Base-by-base conservation (phyloP, 495 filamentous ascomycete genomes). In the Jackrogersella multiformis region DNA sequence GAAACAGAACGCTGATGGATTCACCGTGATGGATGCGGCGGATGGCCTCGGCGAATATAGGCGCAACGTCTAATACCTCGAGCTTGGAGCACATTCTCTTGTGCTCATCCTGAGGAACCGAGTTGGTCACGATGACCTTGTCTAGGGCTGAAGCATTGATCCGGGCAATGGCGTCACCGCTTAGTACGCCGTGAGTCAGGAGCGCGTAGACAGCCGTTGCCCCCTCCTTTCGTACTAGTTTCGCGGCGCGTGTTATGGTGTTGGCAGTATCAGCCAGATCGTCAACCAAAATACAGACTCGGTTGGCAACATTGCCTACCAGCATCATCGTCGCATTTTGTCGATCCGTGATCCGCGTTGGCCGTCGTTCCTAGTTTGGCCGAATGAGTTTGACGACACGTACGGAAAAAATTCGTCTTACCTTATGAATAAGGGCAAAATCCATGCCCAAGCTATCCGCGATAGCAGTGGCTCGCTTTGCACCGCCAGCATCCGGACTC, bases 281-380 rank as follows among this genome's bases (percentile, higher is more conserved):
- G 76, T 99, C 95, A 66, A 99, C 86, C 44, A 99, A 81, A 71
- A 99, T 96, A 41, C 92, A 88, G 48, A 90, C 90, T 61, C 91
- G 89, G 44, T 88, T 85, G 13, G 85, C 82, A 20, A 99, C 92
- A 73, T 96, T 87, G 54, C 95, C 95, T 6, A 99, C 96, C 20
- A 99, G 86, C 91, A 98, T 97, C 95, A 99, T 98, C 30, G 92
- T 92, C 13, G 95, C 94, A 78, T 97, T 97, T 77, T 97, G 95
- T 38, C 93, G 90, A 75, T 97, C 93, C 13, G 88, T 91, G 76
- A 96, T 93, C 57, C 90, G 90, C 38, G 93, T 97, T n/a, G 94
- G 93, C 30, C 95, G 92, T 60, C 95, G 94, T 85, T 99, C 95
- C 93, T 97, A 78, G 44, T 39, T 56, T 38, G 32, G 64, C 68